A percentile compares a stretch with the other conserved stretches of the same genome.
Evolutionary conservation across 208 protist genomes (phyloP).

Genomic region (Crithidia sp.): DNA sequence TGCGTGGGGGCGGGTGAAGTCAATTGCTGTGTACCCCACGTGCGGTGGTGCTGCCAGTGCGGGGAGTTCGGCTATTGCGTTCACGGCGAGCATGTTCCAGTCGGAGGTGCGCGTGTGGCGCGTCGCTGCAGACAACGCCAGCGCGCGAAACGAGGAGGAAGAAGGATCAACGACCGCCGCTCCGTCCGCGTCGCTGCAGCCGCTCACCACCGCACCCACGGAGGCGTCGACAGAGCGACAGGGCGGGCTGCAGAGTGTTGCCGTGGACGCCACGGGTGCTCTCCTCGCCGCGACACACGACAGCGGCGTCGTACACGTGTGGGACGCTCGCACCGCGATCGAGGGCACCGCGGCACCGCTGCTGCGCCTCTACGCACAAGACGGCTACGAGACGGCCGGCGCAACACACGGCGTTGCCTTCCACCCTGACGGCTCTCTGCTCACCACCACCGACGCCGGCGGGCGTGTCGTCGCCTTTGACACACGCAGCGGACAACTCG

Average conservation of each 20-base stretch:
- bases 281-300: conserved; percentile 70
- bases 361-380: conserved; percentile 56
- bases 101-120: conserved; percentile 58
- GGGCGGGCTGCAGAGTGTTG: conserved; percentile 40
- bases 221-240: conserved; percentile 17
- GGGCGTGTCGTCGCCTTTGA: conserved; percentile 81
- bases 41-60: no score
- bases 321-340: conserved; percentile 50
- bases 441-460: conserved; percentile 68
- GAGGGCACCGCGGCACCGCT: conserved; percentile 8
- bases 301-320: conserved; percentile 60
- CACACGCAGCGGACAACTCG: conserved; percentile 61
- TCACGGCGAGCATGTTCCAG: conserved; percentile 82
- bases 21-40: conserved; percentile 54
- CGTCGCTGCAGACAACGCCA: not conserved
- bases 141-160: not conserved
- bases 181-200: conserved; percentile 5
- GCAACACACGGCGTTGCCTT: conserved; percentile 62
- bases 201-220: conserved; percentile 15
- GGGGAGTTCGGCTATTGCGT: conserved; percentile 30
- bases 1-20: conserved; percentile 68
- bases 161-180: not conserved
- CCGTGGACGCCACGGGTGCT: conserved; percentile 69
- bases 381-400: conserved; percentile 60
- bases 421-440: conserved; percentile 78